A percentile compares a stretch with the other conserved stretches of the same genome.
These are phyloP conservation scores for Phytophthora sp. DNA, from an alignment of 352 stramenopile species.

Conservation along the genomic window DNA sequence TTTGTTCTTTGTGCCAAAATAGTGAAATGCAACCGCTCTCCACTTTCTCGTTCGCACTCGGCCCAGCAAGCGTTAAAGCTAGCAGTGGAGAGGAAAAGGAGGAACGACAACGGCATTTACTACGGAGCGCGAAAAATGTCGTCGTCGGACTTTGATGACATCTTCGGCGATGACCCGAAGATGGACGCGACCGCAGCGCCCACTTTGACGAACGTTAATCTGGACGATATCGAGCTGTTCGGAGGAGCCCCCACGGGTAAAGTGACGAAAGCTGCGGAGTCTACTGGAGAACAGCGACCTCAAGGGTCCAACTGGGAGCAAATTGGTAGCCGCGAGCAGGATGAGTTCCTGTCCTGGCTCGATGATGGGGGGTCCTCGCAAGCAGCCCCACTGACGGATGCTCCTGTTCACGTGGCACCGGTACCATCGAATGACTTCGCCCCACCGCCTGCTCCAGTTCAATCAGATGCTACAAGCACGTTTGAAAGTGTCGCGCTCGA, in stretches of 20 bases:
- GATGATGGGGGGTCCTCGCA: slow-evolving; percentile 49
- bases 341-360: slow-evolving; percentile 86
- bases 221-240: slow-evolving; percentile 58
- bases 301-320: slow-evolving; percentile 36
- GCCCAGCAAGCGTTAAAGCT: too few relatives aligned
- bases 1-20: too few relatives aligned
- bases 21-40: too few relatives aligned
- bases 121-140: slow-evolving; percentile 14
- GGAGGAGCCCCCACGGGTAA: slow-evolving; percentile 7
- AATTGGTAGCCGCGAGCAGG: slow-evolving; percentile 41
- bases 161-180: slow-evolving; percentile 82
- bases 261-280: slow-evolving; percentile 14
- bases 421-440: not conserved
- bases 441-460: slow-evolving; percentile 4
- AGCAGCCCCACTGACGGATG: not conserved
- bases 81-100: not conserved
- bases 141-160: slow-evolving; percentile 79
- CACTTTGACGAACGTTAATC: slow-evolving; percentile 44
- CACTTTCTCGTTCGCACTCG: too few relatives aligned
- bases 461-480: not conserved
- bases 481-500: slow-evolving; percentile 43
- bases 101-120: not conserved
- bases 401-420: not conserved
- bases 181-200: slow-evolving; percentile 56
- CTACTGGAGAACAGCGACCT: not conserved